A percentile compares a stretch with the other conserved stretches of the same genome.
These are phyloP conservation scores for Fusarium clavum DNA, from an alignment of 2,329 filamentous ascomycete genomes.

Conservation along the genomic window DNA sequence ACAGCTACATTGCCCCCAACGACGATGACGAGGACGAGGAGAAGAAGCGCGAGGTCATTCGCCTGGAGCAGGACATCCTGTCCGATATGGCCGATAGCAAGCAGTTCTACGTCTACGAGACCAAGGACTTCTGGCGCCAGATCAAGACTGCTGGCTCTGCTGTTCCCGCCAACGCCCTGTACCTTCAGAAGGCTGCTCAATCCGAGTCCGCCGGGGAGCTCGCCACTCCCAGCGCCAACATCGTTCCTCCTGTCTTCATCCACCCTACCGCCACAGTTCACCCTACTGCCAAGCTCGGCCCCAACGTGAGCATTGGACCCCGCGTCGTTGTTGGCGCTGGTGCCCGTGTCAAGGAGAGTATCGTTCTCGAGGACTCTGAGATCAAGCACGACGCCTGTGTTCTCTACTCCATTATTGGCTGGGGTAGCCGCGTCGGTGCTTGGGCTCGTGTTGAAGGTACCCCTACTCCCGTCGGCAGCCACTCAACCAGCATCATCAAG, in stretches of 20 bases:
- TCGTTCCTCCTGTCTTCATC: slow-evolving; percentile 93
- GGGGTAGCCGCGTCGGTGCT: slow-evolving; percentile 95
- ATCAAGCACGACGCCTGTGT: slow-evolving; percentile 98
- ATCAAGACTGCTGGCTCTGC: slow-evolving; percentile 99
- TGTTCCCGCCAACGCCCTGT: slow-evolving; percentile 95
- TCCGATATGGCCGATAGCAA: slow-evolving; percentile 96
- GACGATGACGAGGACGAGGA: slow-evolving; percentile 78
- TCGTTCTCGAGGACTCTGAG: slow-evolving; percentile 93
- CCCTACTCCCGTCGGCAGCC: slow-evolving; percentile 85
- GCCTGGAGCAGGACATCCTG: slow-evolving; percentile 96
- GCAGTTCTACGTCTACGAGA: slow-evolving; percentile 98
- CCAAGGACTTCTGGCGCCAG: slow-evolving; percentile 99
- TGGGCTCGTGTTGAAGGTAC: slow-evolving; percentile 98
- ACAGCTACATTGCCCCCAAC: slow-evolving; percentile 62
- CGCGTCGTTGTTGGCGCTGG: slow-evolving; percentile 86
- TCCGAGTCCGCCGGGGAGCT: slow-evolving; percentile 77
- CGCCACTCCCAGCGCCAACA: slow-evolving; percentile 83
- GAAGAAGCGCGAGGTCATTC: slow-evolving; percentile 85
- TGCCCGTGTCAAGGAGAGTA: slow-evolving; percentile 92
- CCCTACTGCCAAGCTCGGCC: slow-evolving; percentile 94
- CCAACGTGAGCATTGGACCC: slow-evolving; percentile 96
- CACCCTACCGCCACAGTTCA: slow-evolving; percentile 92
- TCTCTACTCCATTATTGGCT: slow-evolving; percentile 95
- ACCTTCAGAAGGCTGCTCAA: slow-evolving; percentile 94
- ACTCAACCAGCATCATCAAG: slow-evolving; percentile 95